Percentiles rank a stretch among this genome's conserved stretches.
Evolutionary conservation across 164 flowering plant species (phyloP).

Genomic region (Amborella trichopoda): DNA sequence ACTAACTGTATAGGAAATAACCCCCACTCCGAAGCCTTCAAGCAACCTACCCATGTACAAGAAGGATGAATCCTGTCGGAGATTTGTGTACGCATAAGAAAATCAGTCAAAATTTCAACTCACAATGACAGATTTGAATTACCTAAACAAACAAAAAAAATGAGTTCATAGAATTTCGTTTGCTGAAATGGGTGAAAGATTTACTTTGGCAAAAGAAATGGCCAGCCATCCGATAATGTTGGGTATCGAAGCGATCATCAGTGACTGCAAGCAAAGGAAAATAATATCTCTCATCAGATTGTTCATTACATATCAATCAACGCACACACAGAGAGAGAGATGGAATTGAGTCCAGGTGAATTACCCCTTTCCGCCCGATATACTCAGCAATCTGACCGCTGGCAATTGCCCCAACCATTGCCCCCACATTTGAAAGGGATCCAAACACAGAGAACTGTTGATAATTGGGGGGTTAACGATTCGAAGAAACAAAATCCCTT

Average conservation of each 20-base stretch:
- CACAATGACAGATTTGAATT: no score
- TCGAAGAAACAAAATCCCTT: neutral
- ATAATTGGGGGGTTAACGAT: no score
- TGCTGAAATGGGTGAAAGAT: no score
- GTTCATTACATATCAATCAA: no score
- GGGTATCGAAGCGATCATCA: conserved; percentile 73
- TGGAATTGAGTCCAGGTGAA: no score
- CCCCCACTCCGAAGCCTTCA: conserved; percentile 76
- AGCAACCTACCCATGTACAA: conserved; percentile 63
- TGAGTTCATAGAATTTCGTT: no score
- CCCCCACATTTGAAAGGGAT: conserved; percentile 63
- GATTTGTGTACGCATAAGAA: neutral
- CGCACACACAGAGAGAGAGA: no score
- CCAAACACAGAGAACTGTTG: conserved; percentile 62
- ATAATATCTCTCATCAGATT: no score
- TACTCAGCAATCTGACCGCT: conserved; percentile 68
- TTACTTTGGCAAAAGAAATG: conserved; percentile 63
- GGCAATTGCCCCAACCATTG: conserved; percentile 75
- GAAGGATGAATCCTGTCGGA: conserved; percentile 50
- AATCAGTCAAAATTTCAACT: no score
- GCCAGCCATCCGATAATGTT: conserved; percentile 80
- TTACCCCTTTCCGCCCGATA: conserved; percentile 63
- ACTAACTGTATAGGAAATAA: conserved; percentile 55
- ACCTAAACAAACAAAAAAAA: no score
- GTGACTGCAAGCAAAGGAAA: conserved; percentile 30